Evolutionary conservation across 495 filamentous ascomycete genomes (phyloP).

Genomic region (Tirmania nivea): DNA sequence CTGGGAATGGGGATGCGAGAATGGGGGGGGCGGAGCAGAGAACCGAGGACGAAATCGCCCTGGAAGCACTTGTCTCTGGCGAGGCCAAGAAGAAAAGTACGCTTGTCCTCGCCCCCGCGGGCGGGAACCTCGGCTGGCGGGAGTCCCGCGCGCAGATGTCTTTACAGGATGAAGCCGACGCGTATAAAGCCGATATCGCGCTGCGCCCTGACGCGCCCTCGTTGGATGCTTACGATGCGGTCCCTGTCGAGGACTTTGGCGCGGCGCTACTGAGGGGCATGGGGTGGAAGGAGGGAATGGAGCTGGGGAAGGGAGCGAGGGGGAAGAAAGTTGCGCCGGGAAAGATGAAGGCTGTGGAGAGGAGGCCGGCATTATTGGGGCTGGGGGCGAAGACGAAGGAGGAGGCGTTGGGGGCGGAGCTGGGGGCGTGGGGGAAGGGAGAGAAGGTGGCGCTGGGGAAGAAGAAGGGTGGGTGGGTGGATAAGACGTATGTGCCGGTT

Average conservation of each 20-base stretch:
- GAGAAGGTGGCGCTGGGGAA: slow-evolving; percentile 34
- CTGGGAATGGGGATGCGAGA: slow-evolving; percentile 13
- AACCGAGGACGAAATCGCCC: slow-evolving; percentile 54
- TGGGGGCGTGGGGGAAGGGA: slow-evolving; percentile 49
- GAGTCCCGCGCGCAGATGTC: slow-evolving; percentile 14
- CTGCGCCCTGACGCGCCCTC: slow-evolving; percentile 54
- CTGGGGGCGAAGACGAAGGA: slow-evolving; percentile 45
- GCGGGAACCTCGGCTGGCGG: slow-evolving; percentile 10
- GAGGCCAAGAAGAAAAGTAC: slow-evolving; percentile 28
- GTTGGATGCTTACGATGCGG: slow-evolving; percentile 62
- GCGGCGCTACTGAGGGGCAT: slow-evolving; percentile 69
- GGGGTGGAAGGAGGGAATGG: slow-evolving; percentile 81
- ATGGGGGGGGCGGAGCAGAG: slow-evolving; percentile 3
- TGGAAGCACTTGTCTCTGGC: slow-evolving; percentile 50
- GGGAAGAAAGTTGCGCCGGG: slow-evolving; percentile 19
- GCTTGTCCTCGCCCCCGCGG: slow-evolving; percentile 34
- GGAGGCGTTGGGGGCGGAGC: slow-evolving; percentile 32
- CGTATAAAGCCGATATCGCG: slow-evolving; percentile 43
- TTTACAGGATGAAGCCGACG: slow-evolving; percentile 37
- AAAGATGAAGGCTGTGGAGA: slow-evolving; percentile 31
- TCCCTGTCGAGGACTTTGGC: slow-evolving; percentile 89
- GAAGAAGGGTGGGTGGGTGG: slow-evolving; percentile 24
- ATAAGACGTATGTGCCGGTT: slow-evolving; percentile 43
- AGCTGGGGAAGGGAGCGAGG: slow-evolving; percentile 34
- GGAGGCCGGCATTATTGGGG: slow-evolving; percentile 59